Base-by-base conservation (phyloP, 2,329 filamentous ascomycete species). In the Stromatinia cepivora region DNA sequence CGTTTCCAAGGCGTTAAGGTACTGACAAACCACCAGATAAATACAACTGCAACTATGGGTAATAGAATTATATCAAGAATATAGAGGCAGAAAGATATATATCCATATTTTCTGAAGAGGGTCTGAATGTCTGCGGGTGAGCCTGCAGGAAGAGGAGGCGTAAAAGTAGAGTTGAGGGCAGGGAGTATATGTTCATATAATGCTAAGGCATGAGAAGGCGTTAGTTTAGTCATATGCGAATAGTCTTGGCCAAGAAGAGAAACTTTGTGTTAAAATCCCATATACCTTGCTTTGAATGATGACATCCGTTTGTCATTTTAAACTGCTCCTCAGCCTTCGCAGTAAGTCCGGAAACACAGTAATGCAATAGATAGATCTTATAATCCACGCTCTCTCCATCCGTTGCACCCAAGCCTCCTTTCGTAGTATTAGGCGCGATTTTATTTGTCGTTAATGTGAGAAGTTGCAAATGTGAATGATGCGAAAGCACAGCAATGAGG, bases 1-100 rank as follows among this genome's bases (percentile, higher is more conserved):
- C 46, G 46, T 17, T 52, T 64, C 61, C 46, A 53, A 4, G 61
- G 61, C 3, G n/a, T 64, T 0, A 52, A 4, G 15, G 61, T 64
- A 13, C 31, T 39, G 5, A 64, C 52, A n/a, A 64, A 52, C 61
- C 46, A 64, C 61, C 61, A 64, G 34, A 64, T 52, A 52, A 64
- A 64, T 22, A 13, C 61, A 4, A 17, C 34, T 52, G 61, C 61
- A 42, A 28, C 15, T 22, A 53, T 28, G 22, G 61, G 61, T 5
- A 52, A 25, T 9, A 64, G 46, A 52, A 64, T 64, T 15, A 52
- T 22, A 15, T 64, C 46, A 13, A 64, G 9, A 6, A 64, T 64
- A 3, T 64, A 64, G 20, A 64, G 34, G 3, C n/a, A 39, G 46
- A 39, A 52, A 42, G 61, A 64, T 39, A 52, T 52, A 9, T 64